A percentile compares a stretch with the other conserved stretches of the same genome.
These are phyloP conservation scores for Sporisorium reilianum DNA, from an alignment of 1,284 basidiomycete genomes.

Conservation along the genomic window DNA sequence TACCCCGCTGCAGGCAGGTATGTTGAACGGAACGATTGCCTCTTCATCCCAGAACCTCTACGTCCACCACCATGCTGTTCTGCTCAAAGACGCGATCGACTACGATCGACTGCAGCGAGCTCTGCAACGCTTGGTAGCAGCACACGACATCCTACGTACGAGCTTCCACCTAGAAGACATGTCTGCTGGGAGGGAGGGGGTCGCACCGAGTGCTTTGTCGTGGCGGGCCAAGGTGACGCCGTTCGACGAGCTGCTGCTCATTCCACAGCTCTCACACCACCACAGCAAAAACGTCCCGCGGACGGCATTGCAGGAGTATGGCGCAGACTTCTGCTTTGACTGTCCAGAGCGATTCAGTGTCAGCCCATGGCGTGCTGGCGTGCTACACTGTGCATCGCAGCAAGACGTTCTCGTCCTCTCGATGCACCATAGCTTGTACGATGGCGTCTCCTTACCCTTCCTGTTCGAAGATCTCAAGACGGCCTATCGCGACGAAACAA, in stretches of 20 bases:
- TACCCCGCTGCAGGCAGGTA: constrained; percentile 15
- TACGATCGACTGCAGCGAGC: constrained; percentile 11
- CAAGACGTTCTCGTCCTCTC: constrained; percentile 12
- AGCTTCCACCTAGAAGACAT: constrained; percentile 14
- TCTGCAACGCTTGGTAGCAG: constrained; percentile 11
- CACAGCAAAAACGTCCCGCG: not conserved
- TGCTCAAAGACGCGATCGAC: constrained; percentile 7
- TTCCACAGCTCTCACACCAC: not conserved
- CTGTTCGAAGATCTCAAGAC: constrained; percentile 16
- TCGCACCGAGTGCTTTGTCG: not conserved
- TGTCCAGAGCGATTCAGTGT: constrained; percentile 6
- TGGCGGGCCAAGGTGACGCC: constrained; percentile 9
- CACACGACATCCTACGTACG: constrained; percentile 20
- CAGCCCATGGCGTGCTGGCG: constrained; percentile 17
- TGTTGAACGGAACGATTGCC: constrained; percentile 11
- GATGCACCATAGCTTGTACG: constrained; percentile 30
- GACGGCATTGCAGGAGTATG: constrained; percentile 3
- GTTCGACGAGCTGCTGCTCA: not conserved
- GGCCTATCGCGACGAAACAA: constrained; percentile 5
- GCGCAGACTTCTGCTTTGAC: constrained; percentile 5
- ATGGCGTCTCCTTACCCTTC: constrained; percentile 21
- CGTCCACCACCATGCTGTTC: constrained; percentile 24
- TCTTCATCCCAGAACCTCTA: constrained; percentile 11
- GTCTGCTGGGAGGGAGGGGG: not conserved
- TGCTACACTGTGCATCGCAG: constrained; percentile 8